These are phyloP conservation scores for Brasenia schreberi DNA, from an alignment of 164 flowering plant species.

Conservation along the genomic window DNA sequence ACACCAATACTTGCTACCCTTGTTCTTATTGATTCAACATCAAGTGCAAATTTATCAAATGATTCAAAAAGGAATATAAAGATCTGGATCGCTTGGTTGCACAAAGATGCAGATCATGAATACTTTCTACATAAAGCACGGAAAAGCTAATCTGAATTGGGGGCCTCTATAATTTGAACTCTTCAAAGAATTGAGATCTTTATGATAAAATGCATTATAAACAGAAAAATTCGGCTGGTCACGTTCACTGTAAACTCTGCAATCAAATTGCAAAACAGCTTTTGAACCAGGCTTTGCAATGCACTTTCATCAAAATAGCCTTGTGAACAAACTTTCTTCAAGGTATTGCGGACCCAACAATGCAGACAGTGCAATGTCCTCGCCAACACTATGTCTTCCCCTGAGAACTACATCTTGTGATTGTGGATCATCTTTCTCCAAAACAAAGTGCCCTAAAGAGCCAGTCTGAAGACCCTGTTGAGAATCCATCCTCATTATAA, in stretches of 20 bases:
- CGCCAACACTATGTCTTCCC: slow-evolving; percentile 45
- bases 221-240: slow-evolving; percentile 25
- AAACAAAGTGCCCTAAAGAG: slow-evolving; percentile 35
- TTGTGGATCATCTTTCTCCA: slow-evolving; percentile 46
- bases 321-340: slow-evolving; percentile 20
- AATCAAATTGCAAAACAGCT: slow-evolving; percentile 68
- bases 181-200: slow-evolving; percentile 12
- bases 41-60: too few species aligned
- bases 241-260: slow-evolving; percentile 22
- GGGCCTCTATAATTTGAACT: slow-evolving; percentile 53
- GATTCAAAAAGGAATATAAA: too few species aligned
- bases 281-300: slow-evolving; percentile 54
- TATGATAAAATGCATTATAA: slow-evolving; percentile 29
- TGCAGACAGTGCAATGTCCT: slow-evolving; percentile 73
- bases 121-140: too few species aligned
- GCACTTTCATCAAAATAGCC: slow-evolving; percentile 60
- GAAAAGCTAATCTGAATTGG: slow-evolving; percentile 33
- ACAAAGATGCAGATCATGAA: too few species aligned
- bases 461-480: slow-evolving; percentile 23
- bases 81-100: too few species aligned
- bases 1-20: too few species aligned
- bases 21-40: too few species aligned
- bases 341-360: slow-evolving; percentile 22
- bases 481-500: background rate
- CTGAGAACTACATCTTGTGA: slow-evolving; percentile 60